phyloP scores from a whole-genome alignment of 73 alveolate genomes.

The Breviolum minutum region DNA sequence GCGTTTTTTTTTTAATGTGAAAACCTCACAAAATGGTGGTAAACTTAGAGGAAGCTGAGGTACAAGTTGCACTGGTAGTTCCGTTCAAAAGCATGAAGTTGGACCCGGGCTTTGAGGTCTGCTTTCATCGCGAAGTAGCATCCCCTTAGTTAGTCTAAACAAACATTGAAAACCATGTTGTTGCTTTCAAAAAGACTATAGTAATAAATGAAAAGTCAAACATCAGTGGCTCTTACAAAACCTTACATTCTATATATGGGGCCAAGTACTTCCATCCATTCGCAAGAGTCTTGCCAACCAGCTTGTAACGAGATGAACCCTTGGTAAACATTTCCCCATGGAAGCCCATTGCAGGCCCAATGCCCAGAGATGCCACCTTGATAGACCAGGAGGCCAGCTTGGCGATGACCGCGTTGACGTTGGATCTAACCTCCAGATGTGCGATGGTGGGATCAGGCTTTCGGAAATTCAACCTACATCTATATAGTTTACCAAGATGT shows the following conservation, averaged over 20 bases:
- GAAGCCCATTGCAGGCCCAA: not conserved
- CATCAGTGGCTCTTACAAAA: not conserved
- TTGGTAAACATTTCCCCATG: not conserved
- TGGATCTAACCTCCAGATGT: not conserved
- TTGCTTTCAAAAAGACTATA: not conserved
- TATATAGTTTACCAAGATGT: no score
- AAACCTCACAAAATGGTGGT: not conserved
- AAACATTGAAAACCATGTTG: not conserved
- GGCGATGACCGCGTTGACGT: not conserved
- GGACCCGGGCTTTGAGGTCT: not conserved
- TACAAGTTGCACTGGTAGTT: not conserved
- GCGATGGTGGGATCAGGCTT: no score
- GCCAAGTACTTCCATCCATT: not conserved
- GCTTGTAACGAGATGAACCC: not conserved
- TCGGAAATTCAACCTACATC: no score
- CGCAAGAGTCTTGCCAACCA: not conserved
- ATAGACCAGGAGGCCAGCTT: not conserved
- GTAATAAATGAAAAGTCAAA: not conserved
- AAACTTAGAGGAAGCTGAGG: not conserved
- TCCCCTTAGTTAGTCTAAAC: not conserved
- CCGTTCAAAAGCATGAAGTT: not conserved
- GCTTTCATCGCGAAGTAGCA: conserved; percentile 1
- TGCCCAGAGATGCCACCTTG: not conserved
- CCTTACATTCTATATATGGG: not conserved
- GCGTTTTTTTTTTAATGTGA: no score